These are phyloP conservation scores for Laburnicola sp. DNA, from an alignment of 2,329 filamentous ascomycete species.

Conservation along the genomic window DNA sequence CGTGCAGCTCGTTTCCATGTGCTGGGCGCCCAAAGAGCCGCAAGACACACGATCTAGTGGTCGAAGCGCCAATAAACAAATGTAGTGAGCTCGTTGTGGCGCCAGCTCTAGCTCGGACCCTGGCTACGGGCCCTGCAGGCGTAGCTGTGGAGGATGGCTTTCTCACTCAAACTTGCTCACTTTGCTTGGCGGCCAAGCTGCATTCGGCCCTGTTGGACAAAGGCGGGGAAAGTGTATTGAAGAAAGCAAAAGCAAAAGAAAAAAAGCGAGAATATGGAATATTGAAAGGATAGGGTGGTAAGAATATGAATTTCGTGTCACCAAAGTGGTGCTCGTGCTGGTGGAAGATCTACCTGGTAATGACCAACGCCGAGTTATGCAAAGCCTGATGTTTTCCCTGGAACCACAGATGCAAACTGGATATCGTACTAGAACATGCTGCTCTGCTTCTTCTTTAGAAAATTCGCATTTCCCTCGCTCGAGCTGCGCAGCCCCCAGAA, in stretches of 20 bases:
- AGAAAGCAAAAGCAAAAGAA: neutral
- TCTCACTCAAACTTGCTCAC: conserved; percentile 31
- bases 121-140: conserved; percentile 15
- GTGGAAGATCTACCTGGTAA: neutral
- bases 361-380: conserved; percentile 13
- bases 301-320: neutral
- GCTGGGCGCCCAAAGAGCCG: neutral
- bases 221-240: neutral
- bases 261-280: neutral
- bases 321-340: neutral
- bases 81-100: conserved; percentile 24
- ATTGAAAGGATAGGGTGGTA: neutral
- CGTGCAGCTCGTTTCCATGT: no score
- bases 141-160: neutral
- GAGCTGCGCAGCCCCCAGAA: conserved; percentile 43
- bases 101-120: conserved; percentile 27
- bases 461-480: conserved; percentile 36
- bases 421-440: conserved; percentile 45
- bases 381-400: conserved; percentile 2
- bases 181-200: conserved; percentile 25
- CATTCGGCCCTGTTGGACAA: neutral
- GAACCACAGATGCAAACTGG: conserved; percentile 10
- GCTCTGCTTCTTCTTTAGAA: conserved; percentile 50
- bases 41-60: neutral
- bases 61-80: neutral